Evolutionary conservation across 805 yeast genomes (phyloP), one percentile per base, ranked within the genome.

Genomic region (Ogataea angusta): DNA sequence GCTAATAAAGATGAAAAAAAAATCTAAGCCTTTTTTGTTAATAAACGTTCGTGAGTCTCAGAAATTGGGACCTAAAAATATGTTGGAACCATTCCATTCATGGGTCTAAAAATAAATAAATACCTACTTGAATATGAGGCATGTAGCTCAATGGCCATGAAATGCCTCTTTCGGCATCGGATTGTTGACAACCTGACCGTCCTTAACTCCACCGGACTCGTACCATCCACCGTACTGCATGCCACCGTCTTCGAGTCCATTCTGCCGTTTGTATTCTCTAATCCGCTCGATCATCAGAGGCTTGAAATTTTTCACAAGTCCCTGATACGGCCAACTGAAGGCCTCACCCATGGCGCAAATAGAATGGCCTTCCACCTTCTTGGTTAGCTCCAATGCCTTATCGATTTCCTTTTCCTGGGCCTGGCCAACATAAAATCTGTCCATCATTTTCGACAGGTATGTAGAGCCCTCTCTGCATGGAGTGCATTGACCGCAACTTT

Each of bases 381-480:
- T 84, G 46, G 90, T 81, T 55, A 87, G 78, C 68, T 87, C 95
- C 56, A 76, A 73, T 44, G 88, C 79, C 85, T 78, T 79, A 59
- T 87, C 95, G 55, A 87, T 87, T 65, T 87, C 95, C 51, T 77
- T 77, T 57, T 75, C 81, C 46, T 75, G 73, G 34, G 93, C 95
- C 69, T 85, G 93, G 36, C 95, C 95, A 45, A 67, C 66, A 47
- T 70, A 76, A 63, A 87, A 76, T 60, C 95, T 76, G 60, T 82
- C 83, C 95, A 87, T 87, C 78, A 85, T 81, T 67, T 78, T 83
- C 45, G 74, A 70, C 54, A 87, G 70, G 84, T 91, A 87, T 15
- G 95, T 82, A 31, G 95, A 86, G 43, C 96, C 96, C 68, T 87
- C 95, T 63, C 96, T 80, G 69, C 95, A 87, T 44, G 95, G 95